These are phyloP conservation scores for Clarireedia monteithiana DNA, from an alignment of 2,329 filamentous ascomycete species.

Conservation along the genomic window DNA sequence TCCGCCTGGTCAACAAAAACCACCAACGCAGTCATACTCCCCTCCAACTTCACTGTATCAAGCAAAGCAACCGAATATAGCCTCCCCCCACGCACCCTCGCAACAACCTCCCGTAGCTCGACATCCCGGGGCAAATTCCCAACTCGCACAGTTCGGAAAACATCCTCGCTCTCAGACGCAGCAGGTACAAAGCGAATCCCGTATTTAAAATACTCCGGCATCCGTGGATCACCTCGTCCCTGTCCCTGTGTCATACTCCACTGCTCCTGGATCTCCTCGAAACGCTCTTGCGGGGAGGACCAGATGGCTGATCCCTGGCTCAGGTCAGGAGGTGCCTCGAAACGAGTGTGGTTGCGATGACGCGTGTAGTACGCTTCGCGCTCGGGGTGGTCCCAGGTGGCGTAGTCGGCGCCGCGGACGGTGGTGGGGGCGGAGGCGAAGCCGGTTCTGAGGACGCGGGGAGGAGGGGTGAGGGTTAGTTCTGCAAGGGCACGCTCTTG, in stretches of 20 bases:
- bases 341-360: background rate
- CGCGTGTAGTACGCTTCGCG: background rate
- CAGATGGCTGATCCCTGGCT: background rate
- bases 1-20: conserved; percentile 18
- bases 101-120: conserved; percentile 20
- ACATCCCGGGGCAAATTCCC: conserved; percentile 16
- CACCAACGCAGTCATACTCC: conserved; percentile 16
- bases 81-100: conserved; percentile 20
- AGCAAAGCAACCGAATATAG: conserved; percentile 15
- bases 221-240: background rate
- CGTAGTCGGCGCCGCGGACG: conserved; percentile 16
- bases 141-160: conserved; percentile 19
- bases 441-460: conserved; percentile 18
- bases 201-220: conserved; percentile 21
- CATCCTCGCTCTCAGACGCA: background rate
- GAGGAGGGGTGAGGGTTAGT: conserved; percentile 13
- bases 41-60: conserved; percentile 8
- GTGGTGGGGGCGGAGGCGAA: conserved; percentile 10
- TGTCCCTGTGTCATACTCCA: background rate
- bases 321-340: background rate
- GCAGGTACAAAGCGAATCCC: conserved; percentile 16
- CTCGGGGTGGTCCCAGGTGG: background rate
- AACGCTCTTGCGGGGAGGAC: background rate
- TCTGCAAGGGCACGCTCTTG: conserved; percentile 8
- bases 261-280: background rate